phyloP scores from a whole-genome alignment of 495 filamentous ascomycete genomes.

The Penicillium fimorum region DNA sequence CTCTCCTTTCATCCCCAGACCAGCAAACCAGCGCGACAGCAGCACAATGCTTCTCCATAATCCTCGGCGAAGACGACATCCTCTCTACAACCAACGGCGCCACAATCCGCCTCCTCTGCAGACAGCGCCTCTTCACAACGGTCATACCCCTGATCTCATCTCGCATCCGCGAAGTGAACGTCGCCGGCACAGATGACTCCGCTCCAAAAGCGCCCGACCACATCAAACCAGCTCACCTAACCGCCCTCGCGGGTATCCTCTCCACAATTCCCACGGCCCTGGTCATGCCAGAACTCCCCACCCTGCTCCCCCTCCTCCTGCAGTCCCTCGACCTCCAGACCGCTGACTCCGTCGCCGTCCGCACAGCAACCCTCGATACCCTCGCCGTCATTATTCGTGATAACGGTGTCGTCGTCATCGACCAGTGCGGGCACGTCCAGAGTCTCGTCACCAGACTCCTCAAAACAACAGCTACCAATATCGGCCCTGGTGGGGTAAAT shows the following conservation, averaged over 20 bases:
- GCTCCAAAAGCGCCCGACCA: conserved; percentile 20
- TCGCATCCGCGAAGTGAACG: conserved; percentile 51
- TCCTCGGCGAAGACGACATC: conserved; percentile 64
- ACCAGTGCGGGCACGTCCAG: conserved; percentile 58
- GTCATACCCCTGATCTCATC: conserved; percentile 57
- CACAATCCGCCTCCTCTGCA: conserved; percentile 59
- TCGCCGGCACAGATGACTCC: conserved; percentile 22
- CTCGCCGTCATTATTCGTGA: conserved; percentile 59
- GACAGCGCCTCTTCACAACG: conserved; percentile 64
- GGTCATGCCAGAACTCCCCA: conserved; percentile 57
- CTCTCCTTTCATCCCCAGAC: conserved; percentile 51
- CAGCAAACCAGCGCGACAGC: conserved; percentile 44
- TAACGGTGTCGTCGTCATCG: conserved; percentile 48
- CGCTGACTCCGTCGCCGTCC: conserved; percentile 49
- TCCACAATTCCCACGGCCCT: conserved; percentile 58
- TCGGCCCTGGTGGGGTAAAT: conserved; percentile 24
- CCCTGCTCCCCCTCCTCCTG: conserved; percentile 64
- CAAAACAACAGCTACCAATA: conserved; percentile 35
- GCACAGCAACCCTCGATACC: conserved; percentile 61
- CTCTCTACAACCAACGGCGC: conserved; percentile 64
- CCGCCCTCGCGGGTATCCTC: conserved; percentile 65
- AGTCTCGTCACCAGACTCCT: conserved; percentile 60
- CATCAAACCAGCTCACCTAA: conserved; percentile 61
- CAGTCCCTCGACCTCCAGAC: conserved; percentile 65
- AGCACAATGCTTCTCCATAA: conserved; percentile 58